Conservation (phyloP, 116 monocot genomes). For the Trichopus zeylanicus region DNA sequence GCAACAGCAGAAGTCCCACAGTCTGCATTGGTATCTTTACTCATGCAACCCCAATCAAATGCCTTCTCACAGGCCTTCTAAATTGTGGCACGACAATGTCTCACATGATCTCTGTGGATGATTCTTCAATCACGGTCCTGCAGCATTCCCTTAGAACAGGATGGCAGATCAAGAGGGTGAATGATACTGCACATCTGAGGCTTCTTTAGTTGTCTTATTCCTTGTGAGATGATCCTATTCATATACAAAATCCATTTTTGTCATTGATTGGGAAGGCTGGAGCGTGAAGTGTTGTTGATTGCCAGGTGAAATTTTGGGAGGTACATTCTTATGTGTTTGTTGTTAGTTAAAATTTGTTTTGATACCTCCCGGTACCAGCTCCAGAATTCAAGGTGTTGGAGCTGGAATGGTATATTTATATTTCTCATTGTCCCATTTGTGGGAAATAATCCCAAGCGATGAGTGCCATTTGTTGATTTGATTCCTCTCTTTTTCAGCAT, state of each 20-base stretch:
- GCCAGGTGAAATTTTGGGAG: too few relatives aligned
- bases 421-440: background rate
- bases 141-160: constrained; percentile 71
- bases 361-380: too few relatives aligned
- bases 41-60: constrained; percentile 77
- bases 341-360: too few relatives aligned
- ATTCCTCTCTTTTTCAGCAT: background rate
- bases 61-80: constrained; percentile 65
- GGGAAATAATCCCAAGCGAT: background rate
- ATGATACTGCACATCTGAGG: constrained; percentile 94
- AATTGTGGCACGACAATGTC: constrained; percentile 59
- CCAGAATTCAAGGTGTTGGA: constrained; percentile 4
- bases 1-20: constrained; percentile 13
- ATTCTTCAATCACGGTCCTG: constrained; percentile 80
- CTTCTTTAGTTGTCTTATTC: too few relatives aligned
- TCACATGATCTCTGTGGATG: constrained; percentile 64
- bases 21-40: constrained; percentile 71
- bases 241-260: too few relatives aligned
- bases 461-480: background rate
- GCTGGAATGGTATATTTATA: constrained; percentile 1
- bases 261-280: too few relatives aligned
- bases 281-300: too few relatives aligned
- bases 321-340: too few relatives aligned
- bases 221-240: too few relatives aligned
- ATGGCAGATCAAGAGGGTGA: constrained; percentile 86